Base-by-base conservation (phyloP, 345 rosid species). In the Gossypium stocksii region DNA sequence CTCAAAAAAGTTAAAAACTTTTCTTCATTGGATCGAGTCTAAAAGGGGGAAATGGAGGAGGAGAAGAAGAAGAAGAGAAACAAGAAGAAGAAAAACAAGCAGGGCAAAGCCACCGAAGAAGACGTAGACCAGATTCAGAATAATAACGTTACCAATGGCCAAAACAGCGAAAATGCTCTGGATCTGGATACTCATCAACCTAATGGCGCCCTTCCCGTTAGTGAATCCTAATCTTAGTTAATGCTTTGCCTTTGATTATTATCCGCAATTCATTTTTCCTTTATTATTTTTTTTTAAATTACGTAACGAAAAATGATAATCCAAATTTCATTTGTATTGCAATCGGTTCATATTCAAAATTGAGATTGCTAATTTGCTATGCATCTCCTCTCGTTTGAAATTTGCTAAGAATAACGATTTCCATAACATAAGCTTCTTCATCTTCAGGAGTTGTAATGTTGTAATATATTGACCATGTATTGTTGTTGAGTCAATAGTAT, bases 1-100 rank as follows among this genome's bases (percentile, higher is more conserved):
- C 2, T 38, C 1, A 1, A 8, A 7, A 15, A 61, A 61, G 8
- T 19, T 34, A 46, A 44, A 20, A 20, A 20, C 3, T 22, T 7
- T 49, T 49, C 22, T 49, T 69, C 25, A 23, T 25, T 69, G 44
- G 59, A 29, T 69, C 58, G 60, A 27, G 17, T 27, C 59, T 22
- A 20, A 12, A 3, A 57, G 61, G 27, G 9, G 38, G 41, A 51
- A 85, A 87, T 90, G 94, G 94, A 90, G 64, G 90, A 85, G 4
- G 90, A 85, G 17, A 90, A 83, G 88, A 90, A 83, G 83, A 88
- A 86, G 73, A 90, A 83, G 82, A 72, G 87, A 58, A 90, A 81
- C 76, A 90, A 88, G 83, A 90, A 88, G 9, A 90, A 84, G 87
- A 90, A 90, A 74, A 88, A 83, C 76, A 83, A 84, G 75, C 84